Conservation (phyloP, 805 yeast genomes). For the Candida silvicultrix region DNA sequence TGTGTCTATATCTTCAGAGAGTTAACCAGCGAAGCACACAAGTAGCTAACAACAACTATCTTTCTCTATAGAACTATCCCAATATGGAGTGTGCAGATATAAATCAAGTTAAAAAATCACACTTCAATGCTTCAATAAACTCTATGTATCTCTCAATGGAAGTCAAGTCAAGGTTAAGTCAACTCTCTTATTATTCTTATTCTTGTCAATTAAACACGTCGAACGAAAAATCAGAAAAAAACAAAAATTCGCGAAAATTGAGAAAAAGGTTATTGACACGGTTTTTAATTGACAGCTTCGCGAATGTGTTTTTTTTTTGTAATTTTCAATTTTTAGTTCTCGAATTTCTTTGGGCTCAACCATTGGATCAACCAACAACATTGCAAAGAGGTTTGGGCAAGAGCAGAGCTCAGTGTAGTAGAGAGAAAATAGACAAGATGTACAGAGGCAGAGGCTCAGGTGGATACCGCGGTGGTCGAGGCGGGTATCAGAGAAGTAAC, state of each 20-base stretch:
- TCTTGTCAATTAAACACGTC: too few relatives aligned
- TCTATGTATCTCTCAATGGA: too few relatives aligned
- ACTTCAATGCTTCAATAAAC: too few relatives aligned
- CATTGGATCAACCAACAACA: background rate
- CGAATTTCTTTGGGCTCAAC: background rate
- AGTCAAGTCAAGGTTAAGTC: too few relatives aligned
- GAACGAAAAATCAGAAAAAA: background rate
- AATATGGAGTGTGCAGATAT: too few relatives aligned
- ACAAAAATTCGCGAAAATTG: background rate
- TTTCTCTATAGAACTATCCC: too few relatives aligned
- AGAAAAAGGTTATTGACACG: background rate
- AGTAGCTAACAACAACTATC: too few relatives aligned
- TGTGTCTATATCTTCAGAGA: background rate
- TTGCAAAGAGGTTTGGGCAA: background rate
- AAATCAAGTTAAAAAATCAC: too few relatives aligned
- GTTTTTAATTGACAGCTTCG: background rate
- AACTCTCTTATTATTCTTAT: too few relatives aligned
- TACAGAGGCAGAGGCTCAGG: constrained; percentile 5
- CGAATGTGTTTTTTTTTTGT: background rate
- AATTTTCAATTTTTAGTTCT: too few relatives aligned
- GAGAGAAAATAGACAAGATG: background rate
- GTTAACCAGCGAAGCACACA: too few relatives aligned
- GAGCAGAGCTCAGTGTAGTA: too few relatives aligned
- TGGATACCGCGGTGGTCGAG: constrained; percentile 1
- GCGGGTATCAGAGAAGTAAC: constrained; percentile 3